A percentile compares a stretch with the other conserved stretches of the same genome.
phyloP scores from a whole-genome alignment of 2,329 filamentous ascomycete genomes.

The Zelopaecilomyces penicillatus region DNA sequence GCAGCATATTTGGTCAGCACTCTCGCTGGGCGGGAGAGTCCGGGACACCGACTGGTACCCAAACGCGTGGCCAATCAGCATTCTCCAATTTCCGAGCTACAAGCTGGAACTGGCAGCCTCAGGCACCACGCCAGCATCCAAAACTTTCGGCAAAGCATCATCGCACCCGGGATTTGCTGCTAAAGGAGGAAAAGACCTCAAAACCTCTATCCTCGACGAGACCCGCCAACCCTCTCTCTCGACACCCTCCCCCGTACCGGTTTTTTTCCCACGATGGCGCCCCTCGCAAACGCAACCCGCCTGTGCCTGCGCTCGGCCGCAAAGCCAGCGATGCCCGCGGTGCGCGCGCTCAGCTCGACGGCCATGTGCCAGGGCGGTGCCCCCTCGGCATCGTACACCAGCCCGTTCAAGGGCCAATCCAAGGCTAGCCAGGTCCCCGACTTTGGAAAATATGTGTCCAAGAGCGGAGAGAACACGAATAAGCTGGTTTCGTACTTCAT shows the following conservation, averaged over 20 bases:
- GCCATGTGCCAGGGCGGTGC: constrained; percentile 41
- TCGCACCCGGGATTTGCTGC: constrained; percentile 19
- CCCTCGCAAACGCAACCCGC: constrained; percentile 60
- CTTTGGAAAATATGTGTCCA: constrained; percentile 80
- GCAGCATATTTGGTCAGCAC: neutral
- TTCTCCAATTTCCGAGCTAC: constrained; percentile 38
- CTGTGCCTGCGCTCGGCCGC: constrained; percentile 55
- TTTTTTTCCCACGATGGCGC: constrained; percentile 45
- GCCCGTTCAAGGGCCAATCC: constrained; percentile 53
- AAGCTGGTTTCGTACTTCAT: constrained; percentile 97
- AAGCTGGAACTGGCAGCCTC: constrained; percentile 27
- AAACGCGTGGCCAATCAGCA: constrained; percentile 32
- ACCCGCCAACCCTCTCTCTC: constrained; percentile 14
- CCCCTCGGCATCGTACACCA: constrained; percentile 45
- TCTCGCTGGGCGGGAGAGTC: constrained; percentile 19
- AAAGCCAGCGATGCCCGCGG: constrained; percentile 30
- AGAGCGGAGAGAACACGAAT: constrained; percentile 59
- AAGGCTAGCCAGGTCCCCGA: constrained; percentile 68
- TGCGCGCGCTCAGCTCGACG: constrained; percentile 50
- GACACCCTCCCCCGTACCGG: constrained; percentile 2
- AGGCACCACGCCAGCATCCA: constrained; percentile 30
- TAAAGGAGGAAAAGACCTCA: constrained; percentile 40
- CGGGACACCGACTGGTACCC: constrained; percentile 18
- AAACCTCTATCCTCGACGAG: constrained; percentile 20
- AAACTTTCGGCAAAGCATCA: constrained; percentile 36